Percentiles rank a stretch among this genome's conserved stretches.
These are phyloP conservation scores for Paramecium bursaria DNA, from an alignment of 73 alveolate species.

Conservation along the genomic window DNA sequence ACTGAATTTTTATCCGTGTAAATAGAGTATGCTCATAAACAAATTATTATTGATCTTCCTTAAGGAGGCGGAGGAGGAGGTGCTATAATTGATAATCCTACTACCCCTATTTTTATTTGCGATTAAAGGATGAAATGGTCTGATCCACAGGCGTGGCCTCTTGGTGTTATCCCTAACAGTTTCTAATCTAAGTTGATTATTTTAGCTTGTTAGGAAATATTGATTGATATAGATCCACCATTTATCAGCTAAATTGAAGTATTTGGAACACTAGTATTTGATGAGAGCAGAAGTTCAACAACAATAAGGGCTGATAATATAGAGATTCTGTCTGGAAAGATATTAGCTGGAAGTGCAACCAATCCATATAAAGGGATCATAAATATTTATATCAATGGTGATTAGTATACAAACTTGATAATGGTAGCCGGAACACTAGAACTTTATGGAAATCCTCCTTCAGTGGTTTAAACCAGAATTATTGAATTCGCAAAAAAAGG, in stretches of 20 bases:
- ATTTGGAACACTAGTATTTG: slow-evolving; percentile 59
- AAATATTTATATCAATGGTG: slow-evolving; percentile 10
- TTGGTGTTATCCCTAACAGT: too few relatives aligned
- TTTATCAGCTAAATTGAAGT: neutral
- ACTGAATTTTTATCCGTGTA: too few relatives aligned
- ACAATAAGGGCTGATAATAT: slow-evolving; percentile 54
- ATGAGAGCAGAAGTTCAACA: slow-evolving; percentile 23
- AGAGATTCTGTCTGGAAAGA: slow-evolving; percentile 54
- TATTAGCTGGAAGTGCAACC: slow-evolving; percentile 63
- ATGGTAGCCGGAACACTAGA: slow-evolving; percentile 57
- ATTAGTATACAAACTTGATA: slow-evolving; percentile 53
- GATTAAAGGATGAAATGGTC: neutral
- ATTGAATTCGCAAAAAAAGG: slow-evolving; percentile 53
- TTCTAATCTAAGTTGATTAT: too few relatives aligned
- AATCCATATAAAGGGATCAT: slow-evolving; percentile 62
- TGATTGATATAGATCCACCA: too few relatives aligned
- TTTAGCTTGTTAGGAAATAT: too few relatives aligned
- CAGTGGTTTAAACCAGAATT: slow-evolving; percentile 57
- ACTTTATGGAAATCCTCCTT: slow-evolving; percentile 55
- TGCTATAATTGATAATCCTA: neutral
- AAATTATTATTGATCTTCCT: slow-evolving; percentile 3
- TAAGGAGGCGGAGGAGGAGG: too few relatives aligned
- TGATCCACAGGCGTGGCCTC: too few relatives aligned
- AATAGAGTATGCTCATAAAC: neutral
- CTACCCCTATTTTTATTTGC: neutral